Base-by-base conservation (phyloP, 257 asterid species). In the Gynochthodes officinalis region DNA sequence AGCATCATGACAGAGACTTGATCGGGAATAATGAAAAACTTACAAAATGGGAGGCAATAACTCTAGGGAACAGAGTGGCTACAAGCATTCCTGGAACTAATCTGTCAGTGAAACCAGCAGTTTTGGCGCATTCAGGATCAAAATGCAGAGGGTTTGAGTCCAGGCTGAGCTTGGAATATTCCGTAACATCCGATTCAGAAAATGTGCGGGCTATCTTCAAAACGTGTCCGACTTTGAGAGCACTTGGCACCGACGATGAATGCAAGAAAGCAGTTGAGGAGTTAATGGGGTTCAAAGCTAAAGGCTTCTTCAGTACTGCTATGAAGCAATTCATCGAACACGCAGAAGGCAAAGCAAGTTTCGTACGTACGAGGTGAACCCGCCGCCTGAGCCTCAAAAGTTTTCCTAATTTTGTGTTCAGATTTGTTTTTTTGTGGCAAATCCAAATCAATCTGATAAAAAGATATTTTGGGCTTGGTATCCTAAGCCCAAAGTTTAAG, bases 71-170 rank as follows among this genome's bases (percentile, higher is more conserved):
- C 78, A 91, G 52, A 30, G 97, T 83, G 44, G 96, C 97, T 11
- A 91, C 92, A 40, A 91, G 89, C 82, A 89, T 83, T 74, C 99
- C 96, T 0, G 97, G 98, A 68, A 94, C 86, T 6, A 85, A 81
- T 67, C 73, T 48, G 33, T 81, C 92, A 0, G 7, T 16, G 64
- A 89, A 91, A 43, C 97, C 97, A 19, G 92, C 93, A 54, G 58
- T 66, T 76, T 49, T 82, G 25, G 97, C 97, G 42, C 61, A 72
- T 65, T 84, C 84, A 57, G 73, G 50, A 75, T 91, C 89, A 62
- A 84, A 91, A 75, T 91, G 99, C 80, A 94, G 76, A 4, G 93
- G 99, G 71, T 94, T 91, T 18, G 74, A 68, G 44, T 94, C 99
- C 15, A 70, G 79, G 37, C 89, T 89, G 54, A 89, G 86, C 76